Evolutionary conservation across 768 basidiomycete genomes (phyloP).

Genomic region (Boletus fagicola): DNA sequence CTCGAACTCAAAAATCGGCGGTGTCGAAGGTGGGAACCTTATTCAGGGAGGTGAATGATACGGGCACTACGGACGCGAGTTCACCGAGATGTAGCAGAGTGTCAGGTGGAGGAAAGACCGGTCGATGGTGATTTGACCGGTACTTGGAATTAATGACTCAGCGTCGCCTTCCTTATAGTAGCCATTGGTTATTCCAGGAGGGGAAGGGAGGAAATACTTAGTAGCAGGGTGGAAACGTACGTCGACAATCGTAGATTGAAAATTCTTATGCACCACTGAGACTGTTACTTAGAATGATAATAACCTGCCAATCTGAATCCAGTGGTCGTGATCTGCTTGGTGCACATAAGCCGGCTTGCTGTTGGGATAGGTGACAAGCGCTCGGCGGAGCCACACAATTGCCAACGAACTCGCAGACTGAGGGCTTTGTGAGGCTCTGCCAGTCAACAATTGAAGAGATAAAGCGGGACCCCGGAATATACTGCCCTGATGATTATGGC

Average conservation of each 20-base stretch:
- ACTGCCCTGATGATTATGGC: background rate
- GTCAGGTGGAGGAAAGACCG: no score
- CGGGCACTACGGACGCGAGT: background rate
- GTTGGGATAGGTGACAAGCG: background rate
- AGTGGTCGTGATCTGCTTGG: background rate
- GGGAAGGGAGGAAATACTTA: no score
- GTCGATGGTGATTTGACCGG: no score
- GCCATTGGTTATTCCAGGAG: no score
- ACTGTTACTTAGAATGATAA: background rate
- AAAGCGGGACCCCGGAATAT: background rate
- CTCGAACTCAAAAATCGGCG: background rate
- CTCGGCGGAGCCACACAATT: background rate
- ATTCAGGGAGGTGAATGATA: background rate
- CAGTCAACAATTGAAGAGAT: background rate
- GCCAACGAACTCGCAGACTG: background rate
- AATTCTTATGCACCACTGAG: background rate
- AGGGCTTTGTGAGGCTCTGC: background rate
- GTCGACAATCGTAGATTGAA: background rate
- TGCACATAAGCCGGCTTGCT: background rate
- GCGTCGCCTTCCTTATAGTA: background rate
- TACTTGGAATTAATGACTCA: background rate
- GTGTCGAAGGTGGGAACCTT: background rate
- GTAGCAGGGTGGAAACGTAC: no score
- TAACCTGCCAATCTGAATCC: background rate
- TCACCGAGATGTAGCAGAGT: background rate